Evolutionary conservation across 1,139 yeast genomes (phyloP).

Genomic region (Candida buenavistaensis): DNA sequence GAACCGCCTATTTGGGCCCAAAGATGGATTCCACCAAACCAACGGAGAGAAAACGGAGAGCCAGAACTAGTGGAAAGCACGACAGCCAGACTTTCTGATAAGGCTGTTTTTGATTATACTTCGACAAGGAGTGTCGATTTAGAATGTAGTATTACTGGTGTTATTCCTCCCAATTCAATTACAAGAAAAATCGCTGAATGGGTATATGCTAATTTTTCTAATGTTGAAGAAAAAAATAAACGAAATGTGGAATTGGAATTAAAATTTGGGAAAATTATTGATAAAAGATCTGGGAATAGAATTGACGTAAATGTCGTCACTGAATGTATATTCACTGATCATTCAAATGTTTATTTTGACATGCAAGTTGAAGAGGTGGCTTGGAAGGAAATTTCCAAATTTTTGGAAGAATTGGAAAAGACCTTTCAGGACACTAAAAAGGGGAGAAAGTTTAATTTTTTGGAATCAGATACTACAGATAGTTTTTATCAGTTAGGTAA

Average conservation of each 20-base stretch:
- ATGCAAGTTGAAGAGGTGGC: constrained; percentile 72
- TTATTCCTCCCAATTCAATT: constrained; percentile 79
- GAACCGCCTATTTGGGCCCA: constrained; percentile 84
- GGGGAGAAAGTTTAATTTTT: constrained; percentile 36
- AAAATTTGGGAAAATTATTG: constrained; percentile 77
- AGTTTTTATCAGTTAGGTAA: constrained; percentile 36
- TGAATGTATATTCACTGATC: constrained; percentile 65
- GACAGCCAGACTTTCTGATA: constrained; percentile 20
- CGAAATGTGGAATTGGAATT: constrained; percentile 75
- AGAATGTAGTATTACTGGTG: constrained; percentile 65
- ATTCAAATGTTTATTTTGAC: constrained; percentile 60
- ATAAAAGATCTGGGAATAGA: constrained; percentile 63
- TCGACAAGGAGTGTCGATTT: constrained; percentile 41
- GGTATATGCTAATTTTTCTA: constrained; percentile 78
- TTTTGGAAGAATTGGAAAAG: constrained; percentile 56
- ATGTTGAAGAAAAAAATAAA: constrained; percentile 59
- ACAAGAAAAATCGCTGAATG: constrained; percentile 84
- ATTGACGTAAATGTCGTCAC: constrained; percentile 72
- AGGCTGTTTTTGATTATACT: constrained; percentile 37
- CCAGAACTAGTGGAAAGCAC: constrained; percentile 1
- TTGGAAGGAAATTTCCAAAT: constrained; percentile 58
- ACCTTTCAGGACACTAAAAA: constrained; percentile 39
- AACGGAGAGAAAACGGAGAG: constrained; percentile 6
- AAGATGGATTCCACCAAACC: constrained; percentile 57
- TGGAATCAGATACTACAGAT: constrained; percentile 46